These are phyloP conservation scores for Termitomyces sp. DNA, from an alignment of 768 basidiomycete species.

Conservation along the genomic window DNA sequence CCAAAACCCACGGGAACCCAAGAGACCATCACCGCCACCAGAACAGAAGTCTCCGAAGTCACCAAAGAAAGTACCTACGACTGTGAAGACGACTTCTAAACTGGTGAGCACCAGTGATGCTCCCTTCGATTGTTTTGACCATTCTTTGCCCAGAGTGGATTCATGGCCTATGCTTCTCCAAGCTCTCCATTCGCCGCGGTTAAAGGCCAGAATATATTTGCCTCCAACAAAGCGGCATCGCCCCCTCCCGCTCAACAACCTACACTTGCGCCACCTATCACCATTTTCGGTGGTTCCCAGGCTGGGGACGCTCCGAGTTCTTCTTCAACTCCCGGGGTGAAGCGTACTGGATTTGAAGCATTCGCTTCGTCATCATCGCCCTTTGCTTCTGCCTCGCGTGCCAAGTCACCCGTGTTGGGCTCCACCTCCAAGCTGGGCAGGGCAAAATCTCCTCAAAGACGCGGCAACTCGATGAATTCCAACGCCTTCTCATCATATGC, in stretches of 20 bases:
- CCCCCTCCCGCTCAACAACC: slow-evolving; percentile 20
- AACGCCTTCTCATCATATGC: slow-evolving; percentile 65
- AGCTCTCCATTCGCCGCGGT: slow-evolving; percentile 72
- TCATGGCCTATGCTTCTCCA: slow-evolving; percentile 76
- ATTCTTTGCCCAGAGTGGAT: slow-evolving; percentile 50
- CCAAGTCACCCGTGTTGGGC: slow-evolving; percentile 54
- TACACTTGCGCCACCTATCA: slow-evolving; percentile 5
- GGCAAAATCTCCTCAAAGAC: slow-evolving; percentile 57
- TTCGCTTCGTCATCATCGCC: slow-evolving; percentile 27
- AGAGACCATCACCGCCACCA: slow-evolving; percentile 68
- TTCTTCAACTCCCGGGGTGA: slow-evolving; percentile 23
- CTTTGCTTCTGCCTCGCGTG: slow-evolving; percentile 28
- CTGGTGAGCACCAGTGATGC: slow-evolving; percentile 32
- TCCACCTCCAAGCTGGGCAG: slow-evolving; percentile 36
- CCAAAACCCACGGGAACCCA: slow-evolving; percentile 57
- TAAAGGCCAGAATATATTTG: slow-evolving; percentile 62
- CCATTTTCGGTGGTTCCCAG: slow-evolving; percentile 6
- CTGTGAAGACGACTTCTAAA: slow-evolving; percentile 29
- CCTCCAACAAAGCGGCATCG: slow-evolving; percentile 33
- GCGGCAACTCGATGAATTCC: slow-evolving; percentile 35
- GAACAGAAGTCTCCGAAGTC: slow-evolving; percentile 35
- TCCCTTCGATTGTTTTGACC: neutral
- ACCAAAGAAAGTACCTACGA: slow-evolving; percentile 16
- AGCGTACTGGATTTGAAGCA: slow-evolving; percentile 32
- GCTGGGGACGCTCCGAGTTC: slow-evolving; percentile 15